Base-by-base conservation (phyloP, 768 basidiomycete species). In the Hirschioporus abietinus region DNA sequence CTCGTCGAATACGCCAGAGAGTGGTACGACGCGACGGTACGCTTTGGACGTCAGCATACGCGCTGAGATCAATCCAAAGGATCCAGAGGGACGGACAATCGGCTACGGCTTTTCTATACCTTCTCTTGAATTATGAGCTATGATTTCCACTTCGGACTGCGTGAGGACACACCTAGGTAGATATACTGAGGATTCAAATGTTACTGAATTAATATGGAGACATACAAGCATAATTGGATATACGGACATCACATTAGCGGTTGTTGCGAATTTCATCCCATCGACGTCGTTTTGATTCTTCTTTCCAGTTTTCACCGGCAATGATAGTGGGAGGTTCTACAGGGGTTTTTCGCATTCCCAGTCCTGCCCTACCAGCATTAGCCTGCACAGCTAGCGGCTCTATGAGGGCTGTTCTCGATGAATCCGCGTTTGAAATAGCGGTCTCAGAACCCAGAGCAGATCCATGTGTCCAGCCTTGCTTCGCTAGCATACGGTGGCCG, bases 391-490 rank as follows among this genome's bases (percentile, higher is more conserved):
- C 81, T 59, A 63, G 74, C n/a, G 76, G 80, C 8, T 82, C 81
- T 12, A 70, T 83, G 27, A 77, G 78, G 82, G 81, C 59, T 34
- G 74, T 69, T 24, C 30, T 18, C 23, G 24, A 5, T 61, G 60
- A 61, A 34, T 61, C 60, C 10, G 15, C 1, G 17, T 7, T 2
- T 15, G 60, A 24, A 5, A 61, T 15, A 23, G 25, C 15, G 30
- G 24, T 34, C 1, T 34, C 60, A 17, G 24, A 12, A 34, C 60
- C 78, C 20, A 90, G 80, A 2, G 82, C 78, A 25, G 81, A 76
- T 0, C 91, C 92, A 9, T 89, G 91, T 20, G 80, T 78, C 92
- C 92, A 93, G 1, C 91, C 91, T 74, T 90, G 90, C 73, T 87
- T 89, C 74, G 87, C 78, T 0, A 93, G 78, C 34, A 93, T 77